A percentile compares a stretch with the other conserved stretches of the same genome.
Evolutionary conservation across 345 rosid species (phyloP).

Genomic region (Rubroshorea leprosula): DNA sequence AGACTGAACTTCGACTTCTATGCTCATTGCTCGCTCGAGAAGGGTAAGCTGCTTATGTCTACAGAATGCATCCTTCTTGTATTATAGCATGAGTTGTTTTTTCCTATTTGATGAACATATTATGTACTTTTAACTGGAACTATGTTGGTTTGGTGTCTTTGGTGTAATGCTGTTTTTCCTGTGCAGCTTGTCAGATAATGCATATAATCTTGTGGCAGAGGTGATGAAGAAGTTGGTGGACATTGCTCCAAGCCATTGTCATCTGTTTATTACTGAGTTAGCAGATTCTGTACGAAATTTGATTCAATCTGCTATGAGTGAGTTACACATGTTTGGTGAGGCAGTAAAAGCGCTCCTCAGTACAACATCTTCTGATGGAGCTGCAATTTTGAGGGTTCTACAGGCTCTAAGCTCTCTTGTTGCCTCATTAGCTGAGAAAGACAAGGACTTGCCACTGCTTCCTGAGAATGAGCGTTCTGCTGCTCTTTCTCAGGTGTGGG

Average conservation of each 20-base stretch:
- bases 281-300: slow-evolving; percentile 63
- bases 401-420: slow-evolving; percentile 85
- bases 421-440: slow-evolving; percentile 48
- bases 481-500: slow-evolving; percentile 58
- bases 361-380: slow-evolving; percentile 78
- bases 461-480: slow-evolving; percentile 51
- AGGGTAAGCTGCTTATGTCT: slow-evolving; percentile 43
- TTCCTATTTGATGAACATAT: background rate
- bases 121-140: background rate
- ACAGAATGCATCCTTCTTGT: background rate
- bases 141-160: no score
- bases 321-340: slow-evolving; percentile 76
- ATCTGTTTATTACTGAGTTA: slow-evolving; percentile 73
- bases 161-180: background rate
- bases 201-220: slow-evolving; percentile 82
- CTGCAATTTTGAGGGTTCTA: slow-evolving; percentile 83
- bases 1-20: slow-evolving; percentile 70
- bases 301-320: slow-evolving; percentile 72
- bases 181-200: slow-evolving; percentile 85
- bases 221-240: slow-evolving; percentile 85
- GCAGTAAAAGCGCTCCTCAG: slow-evolving; percentile 74
- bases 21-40: slow-evolving; percentile 94
- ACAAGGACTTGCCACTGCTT: slow-evolving; percentile 44
- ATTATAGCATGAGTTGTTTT: background rate
- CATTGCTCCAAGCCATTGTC: slow-evolving; percentile 74